Base-by-base conservation (phyloP, 148 eudicot species). In the Cornus controversa region DNA sequence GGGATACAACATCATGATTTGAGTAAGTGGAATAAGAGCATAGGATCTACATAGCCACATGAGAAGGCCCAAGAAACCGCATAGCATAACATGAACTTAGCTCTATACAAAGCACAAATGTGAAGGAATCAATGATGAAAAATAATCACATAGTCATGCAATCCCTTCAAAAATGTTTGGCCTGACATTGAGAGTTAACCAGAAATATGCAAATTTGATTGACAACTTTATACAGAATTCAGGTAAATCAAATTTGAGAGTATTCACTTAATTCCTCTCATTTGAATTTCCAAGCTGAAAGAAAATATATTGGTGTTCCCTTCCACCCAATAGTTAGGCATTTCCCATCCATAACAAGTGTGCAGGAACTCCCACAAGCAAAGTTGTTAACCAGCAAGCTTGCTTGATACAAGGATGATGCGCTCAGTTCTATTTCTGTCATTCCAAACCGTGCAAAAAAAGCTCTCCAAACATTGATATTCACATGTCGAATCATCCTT, bases 321-420 rank as follows among this genome's bases (percentile, higher is more conserved):
- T 78, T 82, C 84, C 84, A 82, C 66, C 84, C 84, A 29, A 82
- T 34, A 18, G 54, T 62, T 11, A 81, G 67, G 65, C 69, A 34
- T 22, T 81, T 77, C 8, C 72, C 80, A 69, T 81, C 70, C 69
- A 60, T 58, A 23, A 58, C 67, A 23, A 81, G 42, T n/a, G 84
- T 50, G 54, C 80, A 81, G 11, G 78, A 81, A 20, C 25, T 58
- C 26, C 70, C 64, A 67, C 74, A 80, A 69, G 27, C 29, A 42
- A 75, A 80, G 66, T 69, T 80, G 64, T 45, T 70, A 15, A 53
- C 71, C 26, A 75, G 42, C 71, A 80, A 57, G 22, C 53, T 65
- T 31, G 79, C 83, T 75, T 80, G 79, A 47, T 58, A 70, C 63
- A 75, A 69, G 2, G 79, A 69, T 18, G 69, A 66, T 22, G 45